Percentiles rank a stretch among this genome's conserved stretches.
These are phyloP conservation scores for Loxodes magnus DNA, from an alignment of 73 alveolate genomes.

Conservation along the genomic window DNA sequence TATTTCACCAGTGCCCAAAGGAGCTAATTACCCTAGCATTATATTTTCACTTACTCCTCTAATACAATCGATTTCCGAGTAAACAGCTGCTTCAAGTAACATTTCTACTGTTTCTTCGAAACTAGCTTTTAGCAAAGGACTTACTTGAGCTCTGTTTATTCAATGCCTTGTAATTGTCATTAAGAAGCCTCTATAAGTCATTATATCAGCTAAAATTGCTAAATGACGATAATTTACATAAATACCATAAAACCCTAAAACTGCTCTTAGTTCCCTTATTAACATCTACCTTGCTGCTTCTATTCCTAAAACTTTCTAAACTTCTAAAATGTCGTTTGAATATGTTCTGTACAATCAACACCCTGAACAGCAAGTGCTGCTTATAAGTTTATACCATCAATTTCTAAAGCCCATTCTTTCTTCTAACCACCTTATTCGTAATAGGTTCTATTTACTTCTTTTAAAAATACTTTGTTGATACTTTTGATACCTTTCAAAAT, in stretches of 20 bases:
- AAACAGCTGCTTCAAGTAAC: slow-evolving; percentile 96
- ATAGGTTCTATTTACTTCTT: slow-evolving; percentile 40
- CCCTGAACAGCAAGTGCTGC: slow-evolving; percentile 51
- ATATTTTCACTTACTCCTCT: slow-evolving; percentile 93
- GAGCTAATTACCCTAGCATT: slow-evolving; percentile 92
- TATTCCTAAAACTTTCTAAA: slow-evolving; percentile 59
- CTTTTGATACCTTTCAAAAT: slow-evolving; percentile 82
- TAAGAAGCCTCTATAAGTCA: slow-evolving; percentile 94
- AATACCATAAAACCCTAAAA: slow-evolving; percentile 73
- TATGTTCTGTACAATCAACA: slow-evolving; percentile 63
- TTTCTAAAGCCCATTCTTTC: slow-evolving; percentile 89
- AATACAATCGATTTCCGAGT: slow-evolving; percentile 82
- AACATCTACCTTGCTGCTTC: slow-evolving; percentile 83
- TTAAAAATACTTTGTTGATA: slow-evolving; percentile 81
- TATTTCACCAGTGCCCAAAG: slow-evolving; percentile 61
- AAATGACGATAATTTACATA: slow-evolving; percentile 91
- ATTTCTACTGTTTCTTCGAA: slow-evolving; percentile 99
- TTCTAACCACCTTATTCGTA: slow-evolving; percentile 54
- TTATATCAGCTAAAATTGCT: slow-evolving; percentile 87
- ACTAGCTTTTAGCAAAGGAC: slow-evolving; percentile 70
- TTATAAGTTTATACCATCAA: slow-evolving; percentile 87
- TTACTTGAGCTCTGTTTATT: slow-evolving; percentile 85
- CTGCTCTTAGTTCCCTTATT: slow-evolving; percentile 78
- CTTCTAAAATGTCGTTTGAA: slow-evolving; percentile 76
- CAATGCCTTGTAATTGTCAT: slow-evolving; percentile 99